These are phyloP conservation scores for Penicillium sp. DNA, from an alignment of 2,329 filamentous ascomycete genomes.

Conservation along the genomic window DNA sequence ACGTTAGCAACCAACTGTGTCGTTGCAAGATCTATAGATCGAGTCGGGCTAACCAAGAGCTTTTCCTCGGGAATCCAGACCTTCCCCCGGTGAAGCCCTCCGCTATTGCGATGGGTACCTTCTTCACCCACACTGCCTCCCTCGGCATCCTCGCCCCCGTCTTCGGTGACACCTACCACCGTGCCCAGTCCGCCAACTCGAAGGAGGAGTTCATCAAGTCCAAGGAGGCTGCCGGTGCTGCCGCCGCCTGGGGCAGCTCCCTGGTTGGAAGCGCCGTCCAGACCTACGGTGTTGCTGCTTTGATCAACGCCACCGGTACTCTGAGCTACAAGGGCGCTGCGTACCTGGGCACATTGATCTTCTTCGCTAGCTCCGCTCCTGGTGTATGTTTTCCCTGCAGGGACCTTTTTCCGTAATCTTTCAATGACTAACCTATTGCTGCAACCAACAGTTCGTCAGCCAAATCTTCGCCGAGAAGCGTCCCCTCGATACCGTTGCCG, in stretches of 20 bases:
- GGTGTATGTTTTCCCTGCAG: constrained; percentile 61
- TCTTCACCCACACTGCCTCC: constrained; percentile 93
- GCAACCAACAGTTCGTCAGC: constrained; percentile 69
- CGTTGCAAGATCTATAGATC: neutral
- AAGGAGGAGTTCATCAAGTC: constrained; percentile 96
- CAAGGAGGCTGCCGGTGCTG: constrained; percentile 86
- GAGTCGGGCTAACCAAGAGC: neutral
- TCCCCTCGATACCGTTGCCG: constrained; percentile 83
- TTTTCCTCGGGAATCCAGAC: constrained; percentile 46
- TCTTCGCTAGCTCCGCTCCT: constrained; percentile 86
- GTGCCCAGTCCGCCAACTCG: constrained; percentile 85
- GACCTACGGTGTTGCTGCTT: constrained; percentile 83
- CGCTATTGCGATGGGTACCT: constrained; percentile 91
- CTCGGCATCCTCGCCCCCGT: constrained; percentile 83
- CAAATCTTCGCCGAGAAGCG: constrained; percentile 91
- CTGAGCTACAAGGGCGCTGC: constrained; percentile 96
- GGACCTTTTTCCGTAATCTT: neutral
- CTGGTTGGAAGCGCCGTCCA: constrained; percentile 86
- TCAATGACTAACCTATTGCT: neutral
- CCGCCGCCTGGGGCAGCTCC: constrained; percentile 86
- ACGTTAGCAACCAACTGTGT: constrained; percentile 37
- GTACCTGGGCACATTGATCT: constrained; percentile 88
- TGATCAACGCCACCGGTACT: constrained; percentile 93
- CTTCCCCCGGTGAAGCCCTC: constrained; percentile 91
- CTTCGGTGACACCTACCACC: constrained; percentile 93